Conservation (phyloP, 2,329 filamentous ascomycete genomes). For the Fusarium citri region DNA sequence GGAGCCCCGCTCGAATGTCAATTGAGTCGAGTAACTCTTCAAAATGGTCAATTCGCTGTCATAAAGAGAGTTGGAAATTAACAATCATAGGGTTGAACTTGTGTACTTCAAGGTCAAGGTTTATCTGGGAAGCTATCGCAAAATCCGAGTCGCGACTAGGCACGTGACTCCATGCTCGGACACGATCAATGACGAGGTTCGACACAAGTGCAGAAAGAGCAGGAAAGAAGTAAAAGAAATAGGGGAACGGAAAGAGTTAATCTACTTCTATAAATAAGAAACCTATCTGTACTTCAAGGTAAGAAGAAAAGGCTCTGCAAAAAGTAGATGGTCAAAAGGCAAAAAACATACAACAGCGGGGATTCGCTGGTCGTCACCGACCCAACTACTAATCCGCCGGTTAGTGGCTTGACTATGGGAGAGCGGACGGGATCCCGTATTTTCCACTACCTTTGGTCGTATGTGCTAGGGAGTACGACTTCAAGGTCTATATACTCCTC, state of each 20-base stretch:
- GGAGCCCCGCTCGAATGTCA: background rate
- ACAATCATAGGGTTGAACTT: background rate
- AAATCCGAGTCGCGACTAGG: background rate
- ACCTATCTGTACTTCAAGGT: too few species aligned
- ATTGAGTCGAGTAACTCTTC: accelerated
- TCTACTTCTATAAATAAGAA: background rate
- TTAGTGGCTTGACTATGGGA: slow-evolving; percentile 9
- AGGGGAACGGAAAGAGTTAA: too few species aligned
- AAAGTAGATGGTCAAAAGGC: accelerated
- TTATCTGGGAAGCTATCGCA: background rate
- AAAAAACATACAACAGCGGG: background rate
- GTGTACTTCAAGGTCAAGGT: background rate
- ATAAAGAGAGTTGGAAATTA: background rate
- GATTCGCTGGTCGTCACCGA: background rate
- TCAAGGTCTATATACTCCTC: too few species aligned
- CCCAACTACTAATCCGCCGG: background rate
- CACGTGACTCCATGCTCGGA: background rate
- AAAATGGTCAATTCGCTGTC: background rate
- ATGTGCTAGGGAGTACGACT: accelerated
- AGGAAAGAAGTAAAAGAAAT: background rate
- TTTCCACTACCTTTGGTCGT: background rate
- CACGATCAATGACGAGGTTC: background rate
- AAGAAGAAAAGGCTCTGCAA: accelerated
- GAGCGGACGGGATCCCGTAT: slow-evolving; percentile 9
- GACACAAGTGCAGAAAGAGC: background rate